Base-by-base conservation (phyloP, 345 rosid genomes). In the Gossypium rotundifolium region DNA sequence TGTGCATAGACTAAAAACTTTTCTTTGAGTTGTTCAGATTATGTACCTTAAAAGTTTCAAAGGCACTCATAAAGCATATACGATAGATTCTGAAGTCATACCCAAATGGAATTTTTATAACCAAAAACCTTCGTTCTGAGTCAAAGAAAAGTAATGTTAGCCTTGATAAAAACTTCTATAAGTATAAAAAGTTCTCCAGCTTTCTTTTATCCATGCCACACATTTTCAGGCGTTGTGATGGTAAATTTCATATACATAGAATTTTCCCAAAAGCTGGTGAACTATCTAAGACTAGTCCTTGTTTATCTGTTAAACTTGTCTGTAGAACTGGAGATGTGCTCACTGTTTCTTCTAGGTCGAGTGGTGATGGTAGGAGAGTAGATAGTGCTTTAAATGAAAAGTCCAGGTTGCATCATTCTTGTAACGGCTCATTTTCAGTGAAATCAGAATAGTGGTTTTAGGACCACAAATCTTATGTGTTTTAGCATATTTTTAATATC, bases 141-240 rank as follows among this genome's bases (percentile, higher is more conserved):
- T 78, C 92, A 84, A 73, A 3, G 17, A 87, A 60, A 55, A 73
- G 79, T 52, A 75, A 78, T 52, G 66, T 86, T 58, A 22, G 2
- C 49, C 22, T 94, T 9, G 91, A 82, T 79, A 87, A 66, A 81
- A 84, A 87, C 55, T 88, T 84, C 0, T 91, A 84, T 44, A 97
- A 97, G 18, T 65, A 86, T 79, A 85, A 73, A 83, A 89, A 64
- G 52, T 89, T 94, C 73, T 72, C 83, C 6, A 82, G 77, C 22
- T 86, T 94, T 83, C 85, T 94, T 77, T 73, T 84, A 27, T 81
- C 97, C 42, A 83, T 94, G 97, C 90, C 84, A 44, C 79, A 85
- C 54, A 80, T 88, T 74, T 74, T 88, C 73, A 70, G 78, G 83
- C 84, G 4, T 38, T 71, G 76, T 51, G 84, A 81, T 81, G 97